Evolutionary conservation across 2,329 filamentous ascomycete genomes (phyloP), one percentile per base, ranked within the genome.

Genomic region (Boeremia lycopersici): DNA sequence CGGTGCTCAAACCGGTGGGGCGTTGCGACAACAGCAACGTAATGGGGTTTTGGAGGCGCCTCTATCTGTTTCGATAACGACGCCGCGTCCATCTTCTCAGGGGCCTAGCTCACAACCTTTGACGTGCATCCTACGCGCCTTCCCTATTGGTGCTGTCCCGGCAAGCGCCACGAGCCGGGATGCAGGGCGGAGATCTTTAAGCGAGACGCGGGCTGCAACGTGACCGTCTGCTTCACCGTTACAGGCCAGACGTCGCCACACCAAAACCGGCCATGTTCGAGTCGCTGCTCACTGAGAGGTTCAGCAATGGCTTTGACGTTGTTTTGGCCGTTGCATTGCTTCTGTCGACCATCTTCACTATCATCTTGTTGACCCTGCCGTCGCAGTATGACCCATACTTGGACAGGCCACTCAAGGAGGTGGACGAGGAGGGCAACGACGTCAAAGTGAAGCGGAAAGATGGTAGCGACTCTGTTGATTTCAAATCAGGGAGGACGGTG

Each of bases 281-380:
- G 67, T 71, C 75, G 51, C 61, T 64, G 36, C 53, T 62, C 41
- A 58, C 48, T 17, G 58, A 64, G 33, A 64, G 39, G 30, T 60
- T 63, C 49, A 66, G 57, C 54, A 55, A 69, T 35, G 58, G 54
- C 33, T 69, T 73, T 68, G 71, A 76, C 42, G 17, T 80, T 56
- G 63, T 70, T 8, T 62, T 84, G 38, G 68, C 70, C 23, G 57
- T 77, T n/a, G 70, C 72, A 4, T 64, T 81, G 12, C 50, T 73
- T 28, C 51, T 78, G 11, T 82, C 80, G 13, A 81, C 77, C 3
- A 63, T 77, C 10, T 64, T 85, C 60, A 81, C 80, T 7, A 57
- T 82, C 35, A 66, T 84, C 33, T 77, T 86, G 25, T 57, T 84
- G 46, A 77, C 80, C 7, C 71, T 85, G 12, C 84, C 84, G 1